Percentiles rank a stretch among this genome's conserved stretches.
phyloP scores from a whole-genome alignment of 164 flowering plant species.

The Kingdonia uniflora region DNA sequence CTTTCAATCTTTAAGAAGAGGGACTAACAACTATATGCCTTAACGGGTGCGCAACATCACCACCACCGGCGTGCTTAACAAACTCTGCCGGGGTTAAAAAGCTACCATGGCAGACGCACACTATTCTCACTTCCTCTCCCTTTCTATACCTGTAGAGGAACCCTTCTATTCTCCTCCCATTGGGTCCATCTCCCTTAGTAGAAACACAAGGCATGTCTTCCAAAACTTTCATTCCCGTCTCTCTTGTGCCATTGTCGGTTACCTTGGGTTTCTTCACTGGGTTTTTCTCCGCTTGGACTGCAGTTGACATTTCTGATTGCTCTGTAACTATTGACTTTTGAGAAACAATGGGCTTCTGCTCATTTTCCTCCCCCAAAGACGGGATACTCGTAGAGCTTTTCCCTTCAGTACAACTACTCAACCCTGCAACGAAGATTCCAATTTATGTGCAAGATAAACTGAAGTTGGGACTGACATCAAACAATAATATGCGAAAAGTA shows the following conservation, averaged over 20 bases:
- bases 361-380: constrained; percentile 16
- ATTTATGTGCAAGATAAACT: too few species aligned
- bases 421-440: too few species aligned
- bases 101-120: constrained; percentile 84
- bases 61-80: constrained; percentile 81
- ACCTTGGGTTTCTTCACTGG: constrained; percentile 6
- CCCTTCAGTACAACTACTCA: constrained; percentile 23
- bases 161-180: constrained; percentile 63
- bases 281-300: constrained; percentile 7
- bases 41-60: constrained; percentile 63
- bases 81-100: constrained; percentile 86
- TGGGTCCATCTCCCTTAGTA: constrained; percentile 59
- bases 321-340: constrained; percentile 7
- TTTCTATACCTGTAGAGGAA: constrained; percentile 59
- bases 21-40: constrained; percentile 73
- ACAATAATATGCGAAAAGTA: too few species aligned
- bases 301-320: constrained; percentile 4
- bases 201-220: constrained; percentile 62
- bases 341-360: constrained; percentile 10
- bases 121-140: constrained; percentile 73
- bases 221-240: constrained; percentile 4
- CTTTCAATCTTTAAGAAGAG: constrained; percentile 10
- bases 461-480: too few species aligned
- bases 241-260: neutral
- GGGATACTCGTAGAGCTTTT: constrained; percentile 26